phyloP scores from a whole-genome alignment of 768 basidiomycete species.

The Cystoderma amianthinum region DNA sequence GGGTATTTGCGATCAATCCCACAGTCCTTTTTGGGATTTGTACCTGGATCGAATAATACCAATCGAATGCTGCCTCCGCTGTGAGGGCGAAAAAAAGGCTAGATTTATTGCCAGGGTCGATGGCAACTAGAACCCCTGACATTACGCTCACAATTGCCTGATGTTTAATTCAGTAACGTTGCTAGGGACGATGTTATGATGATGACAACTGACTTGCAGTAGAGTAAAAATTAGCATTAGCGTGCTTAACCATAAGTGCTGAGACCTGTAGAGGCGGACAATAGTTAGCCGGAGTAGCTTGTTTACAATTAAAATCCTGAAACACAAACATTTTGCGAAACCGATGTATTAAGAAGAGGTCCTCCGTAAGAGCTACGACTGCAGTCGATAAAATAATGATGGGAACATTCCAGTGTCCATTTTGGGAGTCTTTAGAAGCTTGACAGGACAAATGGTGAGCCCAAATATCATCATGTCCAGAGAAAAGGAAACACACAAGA shows the following conservation, averaged over 20 bases:
- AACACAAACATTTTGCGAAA: slow-evolving; percentile 13
- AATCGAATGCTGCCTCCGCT: too few relatives aligned
- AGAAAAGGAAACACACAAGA: neutral
- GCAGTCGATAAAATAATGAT: slow-evolving; percentile 1
- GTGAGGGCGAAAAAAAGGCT: too few relatives aligned
- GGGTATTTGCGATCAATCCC: too few relatives aligned
- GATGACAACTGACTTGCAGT: neutral
- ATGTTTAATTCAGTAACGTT: neutral
- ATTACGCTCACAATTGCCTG: slow-evolving; percentile 6
- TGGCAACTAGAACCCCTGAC: neutral
- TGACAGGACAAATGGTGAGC: too few relatives aligned
- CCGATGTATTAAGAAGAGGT: slow-evolving; percentile 14
- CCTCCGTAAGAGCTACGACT: slow-evolving; percentile 10
- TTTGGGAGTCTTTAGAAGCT: neutral
- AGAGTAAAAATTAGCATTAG: neutral
- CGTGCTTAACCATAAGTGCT: slow-evolving; percentile 1
- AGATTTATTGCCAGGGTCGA: neutral
- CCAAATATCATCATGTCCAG: too few relatives aligned
- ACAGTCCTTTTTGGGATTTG: too few relatives aligned
- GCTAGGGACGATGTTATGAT: neutral
- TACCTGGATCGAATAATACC: too few relatives aligned
- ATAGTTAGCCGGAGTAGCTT: neutral
- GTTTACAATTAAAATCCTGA: neutral
- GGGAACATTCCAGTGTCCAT: neutral
- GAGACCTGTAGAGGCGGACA: slow-evolving; percentile 7